phyloP scores from a whole-genome alignment of 2,329 filamentous ascomycete genomes.

The Trichoderma hamatum region DNA sequence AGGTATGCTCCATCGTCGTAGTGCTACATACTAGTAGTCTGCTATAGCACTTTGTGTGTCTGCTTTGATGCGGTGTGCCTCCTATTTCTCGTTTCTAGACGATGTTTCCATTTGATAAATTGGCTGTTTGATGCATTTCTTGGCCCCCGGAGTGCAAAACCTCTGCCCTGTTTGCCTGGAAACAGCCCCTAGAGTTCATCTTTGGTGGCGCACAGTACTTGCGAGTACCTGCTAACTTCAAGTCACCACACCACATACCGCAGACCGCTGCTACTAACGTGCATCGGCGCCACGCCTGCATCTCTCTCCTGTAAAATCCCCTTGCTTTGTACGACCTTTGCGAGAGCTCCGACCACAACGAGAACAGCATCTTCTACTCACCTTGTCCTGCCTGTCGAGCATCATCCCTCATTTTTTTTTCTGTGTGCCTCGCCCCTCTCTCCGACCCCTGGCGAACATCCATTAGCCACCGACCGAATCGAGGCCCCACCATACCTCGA shows the following conservation, averaged over 20 bases:
- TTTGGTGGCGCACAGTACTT: background rate
- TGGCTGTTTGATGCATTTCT: background rate
- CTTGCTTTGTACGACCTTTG: background rate
- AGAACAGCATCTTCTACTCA: constrained; percentile 11
- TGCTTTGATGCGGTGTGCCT: constrained; percentile 11
- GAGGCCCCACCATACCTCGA: constrained; percentile 20
- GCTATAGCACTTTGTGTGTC: background rate
- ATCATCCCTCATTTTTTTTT: background rate
- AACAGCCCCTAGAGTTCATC: background rate
- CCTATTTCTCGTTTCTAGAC: constrained; percentile 8
- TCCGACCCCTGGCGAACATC: constrained; percentile 19
- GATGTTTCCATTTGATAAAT: background rate
- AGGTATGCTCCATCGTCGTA: background rate
- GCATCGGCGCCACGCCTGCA: constrained; percentile 6
- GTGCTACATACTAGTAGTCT: background rate
- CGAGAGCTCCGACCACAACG: constrained; percentile 5
- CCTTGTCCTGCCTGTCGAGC: background rate
- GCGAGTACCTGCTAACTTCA: background rate
- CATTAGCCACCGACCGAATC: background rate
- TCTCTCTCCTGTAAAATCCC: constrained; percentile 4
- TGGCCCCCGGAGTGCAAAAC: background rate
- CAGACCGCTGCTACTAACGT: background rate
- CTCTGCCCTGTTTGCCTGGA: background rate
- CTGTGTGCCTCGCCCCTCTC: background rate
- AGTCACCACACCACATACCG: background rate